phyloP scores from a whole-genome alignment of 202 grass and related monocot genomes.

The Panicum hallii region DNA sequence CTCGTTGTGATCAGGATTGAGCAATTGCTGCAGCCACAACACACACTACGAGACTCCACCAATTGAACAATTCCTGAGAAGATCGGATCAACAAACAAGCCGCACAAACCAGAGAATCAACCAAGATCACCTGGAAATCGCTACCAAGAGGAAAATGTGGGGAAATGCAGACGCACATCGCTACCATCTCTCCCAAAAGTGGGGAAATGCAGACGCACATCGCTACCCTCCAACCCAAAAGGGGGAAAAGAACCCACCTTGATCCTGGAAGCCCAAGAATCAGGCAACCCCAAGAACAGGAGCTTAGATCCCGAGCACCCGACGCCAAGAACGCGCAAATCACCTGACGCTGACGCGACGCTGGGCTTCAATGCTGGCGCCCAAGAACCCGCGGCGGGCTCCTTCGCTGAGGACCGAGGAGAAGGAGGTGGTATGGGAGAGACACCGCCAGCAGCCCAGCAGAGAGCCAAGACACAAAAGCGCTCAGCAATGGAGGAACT shows the following conservation, averaged over 20 bases:
- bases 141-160: not conserved
- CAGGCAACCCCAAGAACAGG: not conserved
- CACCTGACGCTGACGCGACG: conserved; percentile 38
- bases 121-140: not conserved
- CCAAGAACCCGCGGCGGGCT: conserved; percentile 12
- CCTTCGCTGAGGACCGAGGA: not conserved
- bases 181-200: not conserved
- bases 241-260: no score
- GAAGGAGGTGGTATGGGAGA: not conserved
- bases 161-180: not conserved
- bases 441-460: not conserved
- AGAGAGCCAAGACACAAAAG: not conserved
- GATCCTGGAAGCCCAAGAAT: not conserved
- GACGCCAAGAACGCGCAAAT: not conserved
- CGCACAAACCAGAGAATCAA: not conserved
- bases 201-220: not conserved
- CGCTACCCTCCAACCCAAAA: not conserved
- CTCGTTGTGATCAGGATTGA: not conserved
- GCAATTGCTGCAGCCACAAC: not conserved
- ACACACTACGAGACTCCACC: not conserved
- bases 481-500: not conserved
- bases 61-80: not conserved
- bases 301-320: not conserved
- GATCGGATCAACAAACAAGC: not conserved
- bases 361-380: not conserved